A percentile compares a stretch with the other conserved stretches of the same genome.
Evolutionary conservation across 2,329 filamentous ascomycete species (phyloP).

Genomic region (Sordariomycetes sp.): DNA sequence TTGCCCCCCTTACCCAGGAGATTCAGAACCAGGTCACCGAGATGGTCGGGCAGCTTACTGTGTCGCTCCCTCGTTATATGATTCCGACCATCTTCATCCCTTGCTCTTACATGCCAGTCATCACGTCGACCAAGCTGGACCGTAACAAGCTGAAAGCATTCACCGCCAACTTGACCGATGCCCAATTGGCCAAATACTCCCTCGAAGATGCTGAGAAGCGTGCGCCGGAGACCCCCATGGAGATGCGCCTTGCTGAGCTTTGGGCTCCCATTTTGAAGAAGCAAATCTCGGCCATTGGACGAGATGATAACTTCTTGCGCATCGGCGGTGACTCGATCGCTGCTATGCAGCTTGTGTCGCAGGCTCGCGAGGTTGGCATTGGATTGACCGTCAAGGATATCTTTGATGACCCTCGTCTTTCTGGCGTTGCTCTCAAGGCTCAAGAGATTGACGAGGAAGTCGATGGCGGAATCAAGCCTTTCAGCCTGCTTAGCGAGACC

Average conservation of each 20-base stretch:
- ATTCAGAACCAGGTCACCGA: background rate
- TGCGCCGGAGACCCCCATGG: conserved; percentile 21
- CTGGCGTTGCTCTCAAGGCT: background rate
- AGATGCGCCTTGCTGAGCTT: conserved; percentile 16
- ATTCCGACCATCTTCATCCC: conserved; percentile 10
- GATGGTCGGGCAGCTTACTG: background rate
- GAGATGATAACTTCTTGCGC: conserved; percentile 7
- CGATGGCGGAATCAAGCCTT: background rate
- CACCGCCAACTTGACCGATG: background rate
- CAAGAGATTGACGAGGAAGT: background rate
- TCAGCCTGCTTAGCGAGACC: background rate
- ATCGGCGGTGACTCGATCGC: conserved; percentile 10
- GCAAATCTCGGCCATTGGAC: conserved; percentile 2
- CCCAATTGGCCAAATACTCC: conserved; percentile 1
- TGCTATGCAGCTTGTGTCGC: conserved; percentile 6
- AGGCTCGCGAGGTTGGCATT: conserved; percentile 1
- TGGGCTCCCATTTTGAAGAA: conserved; percentile 3
- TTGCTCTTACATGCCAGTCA: conserved; percentile 10
- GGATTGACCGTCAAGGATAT: conserved; percentile 7
- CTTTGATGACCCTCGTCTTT: conserved; percentile 8
- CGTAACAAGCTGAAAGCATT: conserved; percentile 1
- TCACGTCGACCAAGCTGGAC: conserved; percentile 9
- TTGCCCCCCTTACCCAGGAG: background rate
- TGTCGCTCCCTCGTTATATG: conserved; percentile 10
- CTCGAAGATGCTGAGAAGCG: conserved; percentile 13